phyloP scores from a whole-genome alignment of 805 yeast genomes.

The Cyberlindnera bimundalis region DNA sequence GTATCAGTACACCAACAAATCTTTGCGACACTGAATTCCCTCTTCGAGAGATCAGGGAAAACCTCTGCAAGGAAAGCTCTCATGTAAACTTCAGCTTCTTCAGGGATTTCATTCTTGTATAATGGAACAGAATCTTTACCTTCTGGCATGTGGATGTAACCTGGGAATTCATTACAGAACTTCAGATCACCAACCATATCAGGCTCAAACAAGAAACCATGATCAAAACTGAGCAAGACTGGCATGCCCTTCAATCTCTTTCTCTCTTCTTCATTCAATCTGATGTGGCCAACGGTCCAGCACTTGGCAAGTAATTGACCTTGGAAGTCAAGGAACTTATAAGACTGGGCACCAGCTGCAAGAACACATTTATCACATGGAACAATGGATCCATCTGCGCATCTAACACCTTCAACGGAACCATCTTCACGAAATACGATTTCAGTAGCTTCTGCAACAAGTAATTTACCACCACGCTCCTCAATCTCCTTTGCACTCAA shows the following conservation, averaged over 20 bases:
- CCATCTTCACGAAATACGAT: slow-evolving; percentile 24
- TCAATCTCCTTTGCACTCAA: slow-evolving; percentile 29
- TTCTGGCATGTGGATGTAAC: slow-evolving; percentile 30
- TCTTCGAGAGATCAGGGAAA: slow-evolving; percentile 30
- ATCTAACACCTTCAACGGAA: slow-evolving; percentile 29
- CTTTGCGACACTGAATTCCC: slow-evolving; percentile 30
- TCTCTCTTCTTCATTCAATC: slow-evolving; percentile 34
- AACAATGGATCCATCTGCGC: slow-evolving; percentile 27
- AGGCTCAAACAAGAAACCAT: slow-evolving; percentile 42
- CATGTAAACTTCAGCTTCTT: slow-evolving; percentile 33
- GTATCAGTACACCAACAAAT: slow-evolving; percentile 39
- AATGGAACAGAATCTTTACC: slow-evolving; percentile 29
- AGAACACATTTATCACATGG: slow-evolving; percentile 31
- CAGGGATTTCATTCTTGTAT: slow-evolving; percentile 30
- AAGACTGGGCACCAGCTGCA: slow-evolving; percentile 39
- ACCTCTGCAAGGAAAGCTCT: slow-evolving; percentile 32
- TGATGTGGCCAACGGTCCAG: slow-evolving; percentile 41
- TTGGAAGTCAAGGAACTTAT: slow-evolving; percentile 33
- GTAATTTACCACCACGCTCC: slow-evolving; percentile 32
- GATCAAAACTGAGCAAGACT: slow-evolving; percentile 35
- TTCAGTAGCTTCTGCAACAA: slow-evolving; percentile 16
- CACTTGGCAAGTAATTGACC: slow-evolving; percentile 37
- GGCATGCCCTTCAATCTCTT: slow-evolving; percentile 31
- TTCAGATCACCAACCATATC: slow-evolving; percentile 34
- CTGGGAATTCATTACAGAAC: slow-evolving; percentile 40